These are phyloP conservation scores for Dendrobium officinale DNA, from an alignment of 106 monocot genomes.

Conservation along the genomic window DNA sequence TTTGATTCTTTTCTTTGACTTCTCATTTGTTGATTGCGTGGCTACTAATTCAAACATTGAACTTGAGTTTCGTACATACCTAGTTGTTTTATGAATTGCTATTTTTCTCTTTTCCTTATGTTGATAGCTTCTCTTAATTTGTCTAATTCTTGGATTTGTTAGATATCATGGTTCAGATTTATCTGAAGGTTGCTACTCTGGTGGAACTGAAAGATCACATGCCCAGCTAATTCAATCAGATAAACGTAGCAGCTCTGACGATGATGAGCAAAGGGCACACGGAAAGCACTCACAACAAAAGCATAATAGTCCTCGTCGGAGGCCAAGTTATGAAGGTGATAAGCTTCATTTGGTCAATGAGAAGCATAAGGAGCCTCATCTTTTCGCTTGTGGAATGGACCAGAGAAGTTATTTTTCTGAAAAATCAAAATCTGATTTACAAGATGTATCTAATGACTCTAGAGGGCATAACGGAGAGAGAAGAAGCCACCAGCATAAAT, in stretches of 20 bases:
- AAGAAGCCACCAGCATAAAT: not conserved
- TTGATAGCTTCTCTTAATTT: not conserved
- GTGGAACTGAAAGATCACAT: conserved; percentile 1
- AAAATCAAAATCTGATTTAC: conserved; percentile 5
- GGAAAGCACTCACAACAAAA: not conserved
- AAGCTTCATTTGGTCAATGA: not conserved
- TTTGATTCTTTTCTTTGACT: not conserved
- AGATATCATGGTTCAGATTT: conserved; percentile 1
- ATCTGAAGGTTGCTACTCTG: conserved; percentile 2
- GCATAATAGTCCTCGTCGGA: not conserved
- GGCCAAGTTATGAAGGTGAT: not conserved
- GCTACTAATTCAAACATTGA: not conserved
- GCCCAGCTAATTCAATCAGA: not conserved
- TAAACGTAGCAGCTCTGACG: not conserved
- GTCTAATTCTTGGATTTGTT: not conserved
- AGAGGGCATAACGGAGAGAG: not conserved
- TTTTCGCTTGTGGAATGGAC: not conserved
- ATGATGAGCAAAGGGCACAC: not conserved
- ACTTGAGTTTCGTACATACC: not conserved
- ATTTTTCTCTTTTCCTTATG: not conserved
- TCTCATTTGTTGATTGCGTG: not conserved
- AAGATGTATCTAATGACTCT: not conserved
- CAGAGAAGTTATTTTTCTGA: not conserved
- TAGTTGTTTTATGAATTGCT: not conserved
- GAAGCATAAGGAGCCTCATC: not conserved